Base-by-base conservation (phyloP, 2,329 filamentous ascomycete genomes). In the Trichoderma atrobrunneum region DNA sequence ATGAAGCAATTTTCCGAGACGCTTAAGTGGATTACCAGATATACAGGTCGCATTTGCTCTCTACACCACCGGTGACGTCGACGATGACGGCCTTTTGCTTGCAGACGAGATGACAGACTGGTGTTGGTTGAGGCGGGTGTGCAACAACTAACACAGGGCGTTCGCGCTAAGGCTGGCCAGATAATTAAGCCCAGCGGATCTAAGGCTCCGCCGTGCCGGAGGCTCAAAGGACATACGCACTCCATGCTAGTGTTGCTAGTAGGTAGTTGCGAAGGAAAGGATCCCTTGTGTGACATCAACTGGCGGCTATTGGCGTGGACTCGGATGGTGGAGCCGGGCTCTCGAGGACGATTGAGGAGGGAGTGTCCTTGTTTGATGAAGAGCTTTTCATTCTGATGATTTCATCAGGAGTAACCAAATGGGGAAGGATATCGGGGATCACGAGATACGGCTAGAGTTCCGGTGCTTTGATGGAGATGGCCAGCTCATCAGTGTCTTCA, bases 131-230 rank as follows among this genome's bases (percentile, higher is more conserved):
- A 51, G 24, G 36, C 57, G 36, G 66, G 68, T 56, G 68, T 63
- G 32, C 32, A 57, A 70, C 24, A 28, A 61, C 21, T 69, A 36
- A 61, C 66, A 69, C 59, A 70, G 54, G 68, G 68, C 60, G 68
- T 70, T 70, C 60, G 56, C 68, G 68, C 68, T 70, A 70, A 70
- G 11, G 59, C 30, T 39, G 59, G 68, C 34, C 59, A 51, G 60
- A 70, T 34, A 30, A 32, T 70, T 36, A 70, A 70, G 54, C 57
- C 56, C 57, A 59, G 57, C 66, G 66, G 66, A 69, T 69, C 66
- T 69, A 39, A 24, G 66, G 66, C 66, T 68, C 66, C 56, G 66
- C 57, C 14, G 28, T 61, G 66, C 66, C 66, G 66, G 56, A 34
- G 57, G 11, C 39, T 68, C 54, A 43, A 39, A 36, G 51, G 21